Base-by-base conservation (phyloP, 768 basidiomycete species). In the Pulveroboletus frians region DNA sequence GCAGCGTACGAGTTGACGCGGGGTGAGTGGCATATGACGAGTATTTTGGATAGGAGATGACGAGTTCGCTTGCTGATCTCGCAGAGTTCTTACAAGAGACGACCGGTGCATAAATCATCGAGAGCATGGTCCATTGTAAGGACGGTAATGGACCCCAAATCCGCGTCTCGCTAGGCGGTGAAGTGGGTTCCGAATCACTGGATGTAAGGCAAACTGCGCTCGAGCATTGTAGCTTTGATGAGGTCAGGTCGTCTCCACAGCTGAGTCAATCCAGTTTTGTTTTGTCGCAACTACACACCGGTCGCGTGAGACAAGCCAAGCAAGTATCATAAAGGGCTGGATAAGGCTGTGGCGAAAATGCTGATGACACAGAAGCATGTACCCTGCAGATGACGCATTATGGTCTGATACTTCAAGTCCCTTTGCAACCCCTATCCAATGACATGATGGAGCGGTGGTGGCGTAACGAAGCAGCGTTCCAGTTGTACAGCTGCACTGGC, bases 1-100 rank as follows among this genome's bases (percentile, higher is more conserved):
- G 85, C 88, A 10, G 87, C 88, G 0, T 96, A 87, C 60, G 92
- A 96, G 65, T 61, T 93, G 23, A 89, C 84, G 0, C 71, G 89
- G 72, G 85, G 84, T 83, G 45, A 47, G 76, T 58, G 5, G 23
- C 20, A 3, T 50, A 11, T 14, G 13, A 2, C 14, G 21, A 9
- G 2, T 23, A 11, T 35, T n/a, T 40, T n/a, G 2, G 18, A 17
- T 18, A 1, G 13, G 17, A 9, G 1, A 30, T 49, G 31, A 46
- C 27, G 2, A 31, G 6, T 20, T 29, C 15, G 1, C 20, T 27
- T 2, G 6, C 42, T 21, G 0, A 1, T 32, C 5, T 1, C 10
- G 8, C 46, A 66, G 64, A 64, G 17, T 64, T 55, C 31, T 49
- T 66, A 47, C 50, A 7, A 39, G 65, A 66, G 32, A 56, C 53